A percentile compares a stretch with the other conserved stretches of the same genome.
Conservation (phyloP, 441 rosid genomes). For the Populus hybrid region DNA sequence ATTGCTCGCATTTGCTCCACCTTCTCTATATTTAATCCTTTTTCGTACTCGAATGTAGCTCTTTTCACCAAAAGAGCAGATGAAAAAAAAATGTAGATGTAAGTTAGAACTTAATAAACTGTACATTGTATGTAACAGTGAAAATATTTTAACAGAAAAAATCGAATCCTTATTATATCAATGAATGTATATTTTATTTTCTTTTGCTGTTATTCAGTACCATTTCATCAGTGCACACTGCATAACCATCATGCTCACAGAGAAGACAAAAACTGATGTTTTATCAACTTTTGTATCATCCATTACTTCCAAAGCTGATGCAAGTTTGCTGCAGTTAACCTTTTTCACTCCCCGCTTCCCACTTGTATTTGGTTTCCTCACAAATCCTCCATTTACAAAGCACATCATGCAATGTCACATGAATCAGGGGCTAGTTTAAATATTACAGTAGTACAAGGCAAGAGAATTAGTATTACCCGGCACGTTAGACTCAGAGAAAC, state of each 20-base stretch:
- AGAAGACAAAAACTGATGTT: neutral
- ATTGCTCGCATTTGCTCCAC: conserved; percentile 54
- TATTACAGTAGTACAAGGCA: neutral
- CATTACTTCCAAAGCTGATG: neutral
- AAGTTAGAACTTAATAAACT: neutral
- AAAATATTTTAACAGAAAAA: neutral
- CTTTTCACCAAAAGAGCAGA: conserved; percentile 32
- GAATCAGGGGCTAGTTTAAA: neutral
- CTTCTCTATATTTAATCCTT: conserved; percentile 56
- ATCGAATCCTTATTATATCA: neutral
- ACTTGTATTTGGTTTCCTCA: neutral
- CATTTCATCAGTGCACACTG: neutral
- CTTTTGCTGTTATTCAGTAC: neutral
- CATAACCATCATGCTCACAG: neutral
- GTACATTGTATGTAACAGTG: neutral
- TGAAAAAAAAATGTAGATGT: neutral
- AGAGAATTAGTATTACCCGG: neutral
- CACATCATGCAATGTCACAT: neutral
- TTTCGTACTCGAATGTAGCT: conserved; percentile 56
- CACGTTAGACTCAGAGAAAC: neutral
- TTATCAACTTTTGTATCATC: too few species aligned
- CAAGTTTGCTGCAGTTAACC: neutral
- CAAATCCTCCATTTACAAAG: neutral
- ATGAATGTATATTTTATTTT: neutral
- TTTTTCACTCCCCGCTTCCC: neutral